Evolutionary conservation across 192 early-diverging fungal species (phyloP), one percentile per base, ranked within the genome.

Genomic region (Coemansia sp.): DNA sequence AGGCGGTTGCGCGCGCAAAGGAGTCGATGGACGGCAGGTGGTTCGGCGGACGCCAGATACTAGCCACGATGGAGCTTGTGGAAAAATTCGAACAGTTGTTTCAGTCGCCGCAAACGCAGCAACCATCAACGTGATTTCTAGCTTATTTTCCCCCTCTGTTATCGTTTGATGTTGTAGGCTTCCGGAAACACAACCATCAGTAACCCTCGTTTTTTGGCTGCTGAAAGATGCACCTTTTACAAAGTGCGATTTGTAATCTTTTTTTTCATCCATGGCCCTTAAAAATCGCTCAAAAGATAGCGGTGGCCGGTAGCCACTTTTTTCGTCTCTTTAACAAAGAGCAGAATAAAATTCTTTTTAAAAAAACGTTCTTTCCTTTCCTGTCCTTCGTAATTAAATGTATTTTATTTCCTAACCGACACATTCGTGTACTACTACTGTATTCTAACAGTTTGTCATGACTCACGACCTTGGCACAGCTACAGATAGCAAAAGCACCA

Each of bases 31-130:
- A 94, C 75, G 89, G 89, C 5, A 83, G 95, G 35, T 98, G 92
- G 89, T 98, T 98, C 86, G 92, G 91, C 66, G 93, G 94, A 33
- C 92, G 92, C 68, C 87, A 92, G 56, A 72, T 79, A 23, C 51
- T 21, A 10, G 69, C 78, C 1, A 23, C n/a, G 1, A 23, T 77
- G 20, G 55, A 67, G 8, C 33, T 53, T 21, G 26, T 39, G 33
- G 51, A 64, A 14, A 35, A 33, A 56, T 20, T 60, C n/a, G 38
- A 52, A 43, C 46, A 45, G 14, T 11, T 64, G 30, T 33, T 36
- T 36, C 33, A 26, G 21, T 52, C 64, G 33, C 45, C 49, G 6
- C 46, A 16, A 20, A 16, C n/a, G 15, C n/a, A 20, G 16, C 46
- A 7, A 20, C 20, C n/a, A 16, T 16, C 12, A 20, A 2, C 16